Base-by-base conservation (phyloP, 2,329 filamentous ascomycete genomes). In the Leptoxyphium fumago region DNA sequence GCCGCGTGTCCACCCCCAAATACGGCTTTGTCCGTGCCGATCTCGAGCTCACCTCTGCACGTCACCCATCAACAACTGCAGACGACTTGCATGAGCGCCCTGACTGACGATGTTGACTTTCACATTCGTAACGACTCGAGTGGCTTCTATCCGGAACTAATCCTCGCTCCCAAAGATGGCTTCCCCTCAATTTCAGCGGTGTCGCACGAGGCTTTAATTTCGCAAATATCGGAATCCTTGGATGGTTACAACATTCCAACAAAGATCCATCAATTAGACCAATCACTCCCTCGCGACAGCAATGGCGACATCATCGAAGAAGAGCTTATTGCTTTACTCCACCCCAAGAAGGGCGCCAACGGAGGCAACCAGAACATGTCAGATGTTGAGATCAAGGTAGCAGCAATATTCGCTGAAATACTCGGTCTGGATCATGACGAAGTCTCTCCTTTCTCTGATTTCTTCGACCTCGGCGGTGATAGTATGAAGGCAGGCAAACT, bases 401-500 rank as follows among this genome's bases (percentile, higher is more conserved):
- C 63, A 7, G 61, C 62, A 10, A 58, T 67, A 1, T 74, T 74
- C 44, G 66, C 69, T 7, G 55, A 64, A 2, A 62, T 73, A 2
- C 60, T 76, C 10, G 59, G 61, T 2, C 60, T 66, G 10, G 54
- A 61, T 1, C 51, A 58, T 1, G 54, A 56, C 2, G 65, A 71
- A 2, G 58, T 74, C 10, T 52, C 59, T 1, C 47, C 53, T 0
- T 54, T 64, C 1, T 66, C 67, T 0, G 69, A 74, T 52, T 74
- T 75, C 51, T 74, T 74, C 50, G 61, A 63, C 10, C 61, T 73
- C 13, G 72, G 72, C 5, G 72, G 74, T 14, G 72, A 76, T 50
- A 74, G 71, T 30, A 61, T 77, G 40, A 64, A 64, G 15, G 73
- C 73, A 29, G 74, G 73, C 2, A 64, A 64, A 29, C 63, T 77